Evolutionary conservation across 345 rosid species (phyloP).

Genomic region (Ceriops tagal): DNA sequence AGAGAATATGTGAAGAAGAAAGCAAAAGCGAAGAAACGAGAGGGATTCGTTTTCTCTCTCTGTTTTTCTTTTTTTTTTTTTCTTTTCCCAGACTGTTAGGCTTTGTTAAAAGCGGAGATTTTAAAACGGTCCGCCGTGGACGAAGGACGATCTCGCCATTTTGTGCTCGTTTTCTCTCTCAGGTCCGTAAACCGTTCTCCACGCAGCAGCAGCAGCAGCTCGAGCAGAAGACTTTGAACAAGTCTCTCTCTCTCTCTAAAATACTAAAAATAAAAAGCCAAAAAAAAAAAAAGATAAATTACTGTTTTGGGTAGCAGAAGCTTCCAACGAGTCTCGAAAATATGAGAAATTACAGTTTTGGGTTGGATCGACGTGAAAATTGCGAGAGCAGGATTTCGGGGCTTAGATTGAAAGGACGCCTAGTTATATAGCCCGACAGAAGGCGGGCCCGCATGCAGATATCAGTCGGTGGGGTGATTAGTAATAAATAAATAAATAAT

Average conservation of each 20-base stretch:
- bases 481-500: background rate
- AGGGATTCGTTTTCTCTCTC: too few relatives aligned
- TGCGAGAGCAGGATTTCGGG: background rate
- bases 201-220: constrained; percentile 75
- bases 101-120: background rate
- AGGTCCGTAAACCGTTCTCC: constrained; percentile 30
- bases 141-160: constrained; percentile 31
- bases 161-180: constrained; percentile 1
- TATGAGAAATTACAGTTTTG: constrained; percentile 6
- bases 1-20: background rate
- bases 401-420: too few relatives aligned
- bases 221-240: constrained; percentile 46
- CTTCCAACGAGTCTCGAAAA: background rate
- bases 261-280: background rate
- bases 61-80: too few relatives aligned
- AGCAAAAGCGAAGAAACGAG: background rate
- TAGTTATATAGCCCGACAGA: background rate
- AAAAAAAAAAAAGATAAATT: background rate
- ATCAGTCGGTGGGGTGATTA: background rate
- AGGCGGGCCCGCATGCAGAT: background rate
- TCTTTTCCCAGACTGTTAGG: background rate
- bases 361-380: background rate
- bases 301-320: background rate
- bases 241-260: constrained; percentile 26
- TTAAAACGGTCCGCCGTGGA: background rate